A percentile compares a stretch with the other conserved stretches of the same genome.
Conservation (phyloP, 306 rosid genomes). For the Rosa rugosa region DNA sequence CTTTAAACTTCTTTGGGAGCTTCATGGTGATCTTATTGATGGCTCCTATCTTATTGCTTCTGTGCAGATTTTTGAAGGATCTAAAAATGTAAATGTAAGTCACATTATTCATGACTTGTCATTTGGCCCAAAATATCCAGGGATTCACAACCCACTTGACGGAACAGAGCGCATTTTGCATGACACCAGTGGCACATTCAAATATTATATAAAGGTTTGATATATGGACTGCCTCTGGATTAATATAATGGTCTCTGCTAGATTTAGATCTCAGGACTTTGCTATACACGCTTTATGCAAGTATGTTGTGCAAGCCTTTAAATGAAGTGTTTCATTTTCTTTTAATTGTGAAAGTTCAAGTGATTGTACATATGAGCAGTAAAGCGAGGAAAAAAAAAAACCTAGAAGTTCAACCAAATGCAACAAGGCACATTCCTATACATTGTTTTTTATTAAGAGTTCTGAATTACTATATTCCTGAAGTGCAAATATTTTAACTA, state of each 20-base stretch:
- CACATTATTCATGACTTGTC: slow-evolving; percentile 89
- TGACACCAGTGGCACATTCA: slow-evolving; percentile 87
- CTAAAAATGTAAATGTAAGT: slow-evolving; percentile 85
- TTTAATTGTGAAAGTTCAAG: background rate
- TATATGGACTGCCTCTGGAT: background rate
- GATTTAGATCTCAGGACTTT: slow-evolving; percentile 13
- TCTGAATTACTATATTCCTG: background rate
- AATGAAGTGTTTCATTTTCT: background rate
- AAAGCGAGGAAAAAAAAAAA: background rate
- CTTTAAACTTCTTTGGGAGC: background rate
- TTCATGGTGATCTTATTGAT: slow-evolving; percentile 12
- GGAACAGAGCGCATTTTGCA: slow-evolving; percentile 68
- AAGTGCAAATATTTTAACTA: background rate
- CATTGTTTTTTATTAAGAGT: background rate
- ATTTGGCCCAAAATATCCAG: slow-evolving; percentile 98
- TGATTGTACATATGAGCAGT: background rate
- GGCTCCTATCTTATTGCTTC: slow-evolving; percentile 15
- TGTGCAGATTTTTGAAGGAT: slow-evolving; percentile 84
- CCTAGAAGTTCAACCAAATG: background rate
- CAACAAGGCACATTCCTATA: background rate
- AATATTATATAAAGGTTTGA: slow-evolving; percentile 93
- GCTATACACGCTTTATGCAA: background rate
- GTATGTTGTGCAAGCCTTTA: background rate
- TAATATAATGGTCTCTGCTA: background rate
- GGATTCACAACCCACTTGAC: slow-evolving; percentile 96